Percentiles rank a stretch among this genome's conserved stretches.
phyloP scores from a whole-genome alignment of 2,329 filamentous ascomycete species.

The Hypoxylon sp. region DNA sequence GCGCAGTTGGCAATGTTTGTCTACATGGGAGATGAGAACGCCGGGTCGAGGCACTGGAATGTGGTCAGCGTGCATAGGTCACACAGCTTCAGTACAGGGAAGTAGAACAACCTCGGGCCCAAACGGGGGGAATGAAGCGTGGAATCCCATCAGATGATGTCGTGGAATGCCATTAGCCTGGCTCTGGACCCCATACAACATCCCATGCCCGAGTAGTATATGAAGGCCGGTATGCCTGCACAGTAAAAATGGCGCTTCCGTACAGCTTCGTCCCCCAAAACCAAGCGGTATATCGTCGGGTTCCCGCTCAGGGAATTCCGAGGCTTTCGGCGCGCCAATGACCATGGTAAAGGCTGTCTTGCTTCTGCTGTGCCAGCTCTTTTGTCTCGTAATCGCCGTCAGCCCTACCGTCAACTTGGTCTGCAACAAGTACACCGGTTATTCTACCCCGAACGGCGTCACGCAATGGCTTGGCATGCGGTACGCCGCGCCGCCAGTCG shows the following conservation, averaged over 20 bases:
- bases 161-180: constrained; percentile 36
- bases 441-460: constrained; percentile 68
- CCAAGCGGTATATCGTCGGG: constrained; percentile 21
- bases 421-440: constrained; percentile 77
- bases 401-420: constrained; percentile 69
- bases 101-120: constrained; percentile 22
- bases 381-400: constrained; percentile 44
- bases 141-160: constrained; percentile 40
- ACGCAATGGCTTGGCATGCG: constrained; percentile 82
- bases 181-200: constrained; percentile 18
- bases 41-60: constrained; percentile 29
- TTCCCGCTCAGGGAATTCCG: constrained; percentile 34
- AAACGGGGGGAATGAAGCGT: constrained; percentile 9
- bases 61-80: constrained; percentile 41
- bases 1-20: constrained; percentile 6
- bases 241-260: constrained; percentile 19
- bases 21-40: constrained; percentile 17
- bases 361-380: constrained; percentile 45
- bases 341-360: constrained; percentile 34
- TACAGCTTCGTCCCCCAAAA: constrained; percentile 15
- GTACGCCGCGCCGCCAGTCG: constrained; percentile 79
- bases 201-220: constrained; percentile 23
- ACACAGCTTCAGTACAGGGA: constrained; percentile 35
- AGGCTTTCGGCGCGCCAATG: constrained; percentile 35
- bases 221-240: constrained; percentile 24